Evolutionary conservation across 208 protist species (phyloP).

Genomic region (Tetramitus jugosus): DNA sequence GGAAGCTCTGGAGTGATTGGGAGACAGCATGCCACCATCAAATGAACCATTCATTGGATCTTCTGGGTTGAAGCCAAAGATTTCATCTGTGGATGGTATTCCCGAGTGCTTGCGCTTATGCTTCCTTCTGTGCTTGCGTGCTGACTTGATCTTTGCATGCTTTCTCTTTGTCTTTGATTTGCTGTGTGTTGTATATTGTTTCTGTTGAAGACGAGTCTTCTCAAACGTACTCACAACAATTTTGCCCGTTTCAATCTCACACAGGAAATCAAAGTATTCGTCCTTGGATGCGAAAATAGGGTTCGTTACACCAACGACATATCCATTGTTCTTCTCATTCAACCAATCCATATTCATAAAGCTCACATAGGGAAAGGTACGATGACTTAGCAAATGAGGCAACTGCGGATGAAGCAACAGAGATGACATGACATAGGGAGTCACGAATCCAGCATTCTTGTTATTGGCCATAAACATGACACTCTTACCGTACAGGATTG

Average conservation of each 20-base stretch:
- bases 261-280: conserved; percentile 17
- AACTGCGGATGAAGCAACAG: not conserved
- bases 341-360: conserved; percentile 9
- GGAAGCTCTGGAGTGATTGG: no score
- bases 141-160: not conserved
- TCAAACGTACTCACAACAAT: not conserved
- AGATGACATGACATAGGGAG: not conserved
- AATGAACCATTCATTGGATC: no score
- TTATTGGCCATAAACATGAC: not conserved
- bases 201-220: not conserved
- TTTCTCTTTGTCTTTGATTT: not conserved
- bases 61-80: not conserved
- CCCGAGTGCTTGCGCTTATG: not conserved
- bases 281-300: conserved; percentile 15
- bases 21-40: no score
- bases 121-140: not conserved
- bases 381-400: not conserved
- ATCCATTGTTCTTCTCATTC: not conserved
- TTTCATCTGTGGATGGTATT: not conserved
- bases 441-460: not conserved
- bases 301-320: conserved; percentile 18
- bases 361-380: conserved; percentile 9
- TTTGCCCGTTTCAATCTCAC: not conserved
- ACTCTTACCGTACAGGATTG: conserved; percentile 1
- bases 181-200: not conserved